Percentiles rank a stretch among this genome's conserved stretches.
Evolutionary conservation across 2,329 filamentous ascomycete genomes (phyloP).

Genomic region (Trichoderma sp.): DNA sequence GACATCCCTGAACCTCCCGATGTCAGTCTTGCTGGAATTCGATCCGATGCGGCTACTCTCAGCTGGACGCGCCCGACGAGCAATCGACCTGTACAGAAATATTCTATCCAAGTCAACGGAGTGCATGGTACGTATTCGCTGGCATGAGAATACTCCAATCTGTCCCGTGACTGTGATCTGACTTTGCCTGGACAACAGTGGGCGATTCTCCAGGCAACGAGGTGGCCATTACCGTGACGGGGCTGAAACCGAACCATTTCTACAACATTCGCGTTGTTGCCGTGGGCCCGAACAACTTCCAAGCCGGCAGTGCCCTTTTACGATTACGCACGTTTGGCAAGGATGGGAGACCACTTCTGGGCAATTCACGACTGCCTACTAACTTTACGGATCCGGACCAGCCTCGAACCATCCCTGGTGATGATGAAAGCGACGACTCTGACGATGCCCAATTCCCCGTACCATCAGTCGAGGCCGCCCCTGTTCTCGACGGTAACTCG

Average conservation of each 20-base stretch:
- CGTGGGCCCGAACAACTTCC: constrained; percentile 87
- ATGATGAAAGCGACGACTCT: constrained; percentile 43
- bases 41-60: constrained; percentile 79
- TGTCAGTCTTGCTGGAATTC: constrained; percentile 86
- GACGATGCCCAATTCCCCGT: constrained; percentile 50
- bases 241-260: constrained; percentile 79
- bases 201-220: constrained; percentile 66
- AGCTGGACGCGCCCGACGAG: constrained; percentile 78
- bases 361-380: constrained; percentile 54
- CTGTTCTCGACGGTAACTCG: constrained; percentile 59
- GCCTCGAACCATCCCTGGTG: constrained; percentile 33
- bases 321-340: constrained; percentile 73
- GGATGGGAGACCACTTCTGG: constrained; percentile 61
- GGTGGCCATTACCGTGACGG: constrained; percentile 77
- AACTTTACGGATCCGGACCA: constrained; percentile 55
- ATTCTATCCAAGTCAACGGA: constrained; percentile 90
- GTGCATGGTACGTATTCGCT: constrained; percentile 66
- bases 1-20: constrained; percentile 89
- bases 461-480: constrained; percentile 59
- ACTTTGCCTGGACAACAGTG: constrained; percentile 47
- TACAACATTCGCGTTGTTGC: constrained; percentile 94
- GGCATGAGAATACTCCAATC: background rate
- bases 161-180: background rate
- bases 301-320: constrained; percentile 81
- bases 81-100: constrained; percentile 72